Percentiles rank a stretch among this genome's conserved stretches.
These are phyloP conservation scores for Pyrrhoderma noxium DNA, from an alignment of 1,284 basidiomycete genomes.

Conservation along the genomic window DNA sequence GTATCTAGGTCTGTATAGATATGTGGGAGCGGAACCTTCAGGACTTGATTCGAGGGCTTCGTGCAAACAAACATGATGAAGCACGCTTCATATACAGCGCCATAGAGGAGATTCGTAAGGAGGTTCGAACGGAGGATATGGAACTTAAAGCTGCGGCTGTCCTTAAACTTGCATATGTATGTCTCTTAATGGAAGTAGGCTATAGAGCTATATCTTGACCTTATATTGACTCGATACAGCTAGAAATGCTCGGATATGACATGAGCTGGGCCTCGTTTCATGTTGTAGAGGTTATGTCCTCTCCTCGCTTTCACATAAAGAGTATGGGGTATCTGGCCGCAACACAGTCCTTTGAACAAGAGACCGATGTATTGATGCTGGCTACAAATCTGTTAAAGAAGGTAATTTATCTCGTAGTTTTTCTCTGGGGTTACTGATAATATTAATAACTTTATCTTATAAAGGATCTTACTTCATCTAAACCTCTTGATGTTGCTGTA, in stretches of 20 bases:
- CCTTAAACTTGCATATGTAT: conserved; percentile 93
- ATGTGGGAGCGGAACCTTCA: conserved; percentile 95
- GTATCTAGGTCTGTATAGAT: background rate
- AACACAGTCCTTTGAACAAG: conserved; percentile 84
- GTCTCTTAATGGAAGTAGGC: conserved; percentile 27
- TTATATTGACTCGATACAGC: conserved; percentile 35
- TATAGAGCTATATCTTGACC: background rate
- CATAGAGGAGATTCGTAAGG: conserved; percentile 82
- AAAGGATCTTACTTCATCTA: conserved; percentile 75
- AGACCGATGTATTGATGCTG: conserved; percentile 96
- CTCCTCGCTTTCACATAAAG: conserved; percentile 86
- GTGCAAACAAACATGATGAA: conserved; percentile 81
- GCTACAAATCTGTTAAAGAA: conserved; percentile 98
- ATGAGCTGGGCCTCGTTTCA: conserved; percentile 91
- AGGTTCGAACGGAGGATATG: conserved; percentile 93
- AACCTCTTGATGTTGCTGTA: conserved; percentile 69
- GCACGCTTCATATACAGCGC: conserved; percentile 74
- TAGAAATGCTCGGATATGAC: conserved; percentile 90
- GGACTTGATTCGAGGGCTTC: conserved; percentile 85
- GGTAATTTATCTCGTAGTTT: conserved; percentile 71
- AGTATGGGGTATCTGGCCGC: conserved; percentile 95
- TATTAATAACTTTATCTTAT: conserved; percentile 3
- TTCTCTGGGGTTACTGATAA: conserved; percentile 3
- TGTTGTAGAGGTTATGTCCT: conserved; percentile 98
- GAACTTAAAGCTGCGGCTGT: conserved; percentile 93